phyloP scores from a whole-genome alignment of 345 rosid genomes.

The Linum trigynum region DNA sequence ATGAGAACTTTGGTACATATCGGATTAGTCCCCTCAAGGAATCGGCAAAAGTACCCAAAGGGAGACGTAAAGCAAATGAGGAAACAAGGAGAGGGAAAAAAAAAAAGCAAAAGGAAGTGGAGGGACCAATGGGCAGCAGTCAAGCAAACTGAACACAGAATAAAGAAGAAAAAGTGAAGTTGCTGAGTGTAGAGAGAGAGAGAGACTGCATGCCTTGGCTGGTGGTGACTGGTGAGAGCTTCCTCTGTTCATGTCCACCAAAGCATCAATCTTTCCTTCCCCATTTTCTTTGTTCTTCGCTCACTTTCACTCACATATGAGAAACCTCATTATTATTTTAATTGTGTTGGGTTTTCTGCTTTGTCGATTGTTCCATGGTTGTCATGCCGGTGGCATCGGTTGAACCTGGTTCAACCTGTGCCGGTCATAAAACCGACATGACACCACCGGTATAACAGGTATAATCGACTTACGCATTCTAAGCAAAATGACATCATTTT shows the following conservation, averaged over 20 bases:
- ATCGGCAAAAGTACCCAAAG: conserved; percentile 17
- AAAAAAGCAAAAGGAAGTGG: not conserved
- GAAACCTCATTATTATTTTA: too few species aligned
- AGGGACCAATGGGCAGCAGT: conserved; percentile 16
- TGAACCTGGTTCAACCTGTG: too few species aligned
- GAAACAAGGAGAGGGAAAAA: not conserved
- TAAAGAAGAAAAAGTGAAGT: conserved; percentile 12
- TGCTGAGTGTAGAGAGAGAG: conserved; percentile 12
- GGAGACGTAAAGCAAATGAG: conserved; percentile 12
- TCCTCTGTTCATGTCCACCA: conserved; percentile 20
- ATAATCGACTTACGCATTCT: too few species aligned
- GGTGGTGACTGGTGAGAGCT: not conserved
- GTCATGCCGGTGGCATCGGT: too few species aligned
- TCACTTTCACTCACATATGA: not conserved
- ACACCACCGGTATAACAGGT: too few species aligned
- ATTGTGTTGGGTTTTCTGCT: too few species aligned
- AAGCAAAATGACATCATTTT: too few species aligned
- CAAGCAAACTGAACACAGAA: conserved; percentile 25
- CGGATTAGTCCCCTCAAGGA: conserved; percentile 11
- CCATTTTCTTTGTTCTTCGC: not conserved
- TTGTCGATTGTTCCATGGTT: not conserved
- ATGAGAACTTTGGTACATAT: conserved; percentile 6
- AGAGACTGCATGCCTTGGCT: conserved; percentile 22
- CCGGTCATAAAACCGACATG: too few species aligned
- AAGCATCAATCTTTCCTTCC: conserved; percentile 12